Evolutionary conservation across 441 rosid genomes (phyloP), one percentile per base, ranked within the genome.

Genomic region (Theobroma grandiflorum): DNA sequence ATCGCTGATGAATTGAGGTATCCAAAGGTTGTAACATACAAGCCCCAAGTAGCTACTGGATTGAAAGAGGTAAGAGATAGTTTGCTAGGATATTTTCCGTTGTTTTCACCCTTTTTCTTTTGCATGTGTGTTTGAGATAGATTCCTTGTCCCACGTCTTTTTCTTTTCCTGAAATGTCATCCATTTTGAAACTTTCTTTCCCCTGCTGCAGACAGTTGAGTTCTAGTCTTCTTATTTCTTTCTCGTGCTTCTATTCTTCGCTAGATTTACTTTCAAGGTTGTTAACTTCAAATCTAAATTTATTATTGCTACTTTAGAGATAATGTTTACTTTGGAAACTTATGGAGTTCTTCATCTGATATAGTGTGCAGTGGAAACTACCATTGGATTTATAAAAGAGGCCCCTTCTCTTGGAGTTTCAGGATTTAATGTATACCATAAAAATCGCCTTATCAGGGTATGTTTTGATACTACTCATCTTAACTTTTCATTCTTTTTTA

Each of bases 381-480:
- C 93, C 53, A 80, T 95, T 83, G 99, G 99, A 82, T 94, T 92
- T 81, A 84, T 95, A 76, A 88, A 93, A 88, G 95, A 93, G 81
- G 93, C 94, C n/a, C 95, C 96, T 76, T 63, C 82, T 75, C 83
- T 91, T 80, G 55, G 78, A 78, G 81, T 93, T 80, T 58, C 65
- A 74, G 98, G 99, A 77, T 91, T 87, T 85, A 96, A 93, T 61
- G 95, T 96, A 64, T 96, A 96, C 87, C 98, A 96, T 77, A 93
- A 92, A 83, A 96, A 96, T 89, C 97, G 98, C 82, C 97, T 96
- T 76, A 96, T 96, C 84, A 88, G 89, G 95, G 99, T 91, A 91
- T 64, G 87, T 78, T 78, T 76, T 81, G 11, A 52, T 74, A 61
- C 55, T 65, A 3, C 52, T 53, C 15, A 4, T 8, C 12, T 61